A percentile compares a stretch with the other conserved stretches of the same genome.
Conservation (phyloP, 345 rosid genomes). For the Eucalyptus coolabah region DNA sequence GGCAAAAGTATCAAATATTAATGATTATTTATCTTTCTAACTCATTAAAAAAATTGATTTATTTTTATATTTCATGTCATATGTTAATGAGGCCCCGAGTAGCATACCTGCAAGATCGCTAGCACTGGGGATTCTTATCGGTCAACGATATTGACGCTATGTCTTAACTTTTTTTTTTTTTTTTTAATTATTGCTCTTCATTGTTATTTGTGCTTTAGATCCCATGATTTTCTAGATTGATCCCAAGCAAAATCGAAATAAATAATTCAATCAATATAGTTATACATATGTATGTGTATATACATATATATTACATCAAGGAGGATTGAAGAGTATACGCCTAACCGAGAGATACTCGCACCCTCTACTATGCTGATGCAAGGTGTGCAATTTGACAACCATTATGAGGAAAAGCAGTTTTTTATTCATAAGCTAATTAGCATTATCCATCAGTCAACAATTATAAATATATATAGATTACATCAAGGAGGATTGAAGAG, state of each 20-base stretch:
- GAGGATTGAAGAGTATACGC: too few species aligned
- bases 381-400: too few species aligned
- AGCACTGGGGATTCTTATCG: background rate
- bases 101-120: background rate
- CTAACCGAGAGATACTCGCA: too few species aligned
- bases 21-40: background rate
- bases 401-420: too few species aligned
- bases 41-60: too few species aligned
- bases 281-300: too few species aligned
- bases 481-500: background rate
- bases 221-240: background rate
- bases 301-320: too few species aligned
- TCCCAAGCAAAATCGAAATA: background rate
- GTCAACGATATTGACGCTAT: background rate
- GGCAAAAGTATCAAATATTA: background rate
- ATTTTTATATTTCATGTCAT: background rate
- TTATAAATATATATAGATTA: too few species aligned
- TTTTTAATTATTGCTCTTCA: too few species aligned
- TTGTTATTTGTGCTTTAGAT: background rate
- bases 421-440: too few species aligned
- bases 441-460: too few species aligned
- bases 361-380: too few species aligned
- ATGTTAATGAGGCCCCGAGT: background rate
- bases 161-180: background rate
- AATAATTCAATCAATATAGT: background rate